These are phyloP conservation scores for Penicillium sp. DNA, from an alignment of 2,329 filamentous ascomycete species.

Conservation along the genomic window DNA sequence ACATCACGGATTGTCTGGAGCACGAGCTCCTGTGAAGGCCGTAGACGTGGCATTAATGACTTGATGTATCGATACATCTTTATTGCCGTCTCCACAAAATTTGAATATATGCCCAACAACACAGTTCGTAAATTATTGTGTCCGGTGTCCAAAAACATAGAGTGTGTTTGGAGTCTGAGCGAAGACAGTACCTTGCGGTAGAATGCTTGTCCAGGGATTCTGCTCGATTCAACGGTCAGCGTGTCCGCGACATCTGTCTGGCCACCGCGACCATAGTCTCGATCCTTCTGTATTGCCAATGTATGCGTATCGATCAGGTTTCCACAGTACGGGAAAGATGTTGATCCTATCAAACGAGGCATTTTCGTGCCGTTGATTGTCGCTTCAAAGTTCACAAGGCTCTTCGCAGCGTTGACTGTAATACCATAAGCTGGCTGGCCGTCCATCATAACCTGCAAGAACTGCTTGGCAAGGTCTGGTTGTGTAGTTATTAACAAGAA, in stretches of 20 bases:
- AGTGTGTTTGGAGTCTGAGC: slow-evolving; percentile 80
- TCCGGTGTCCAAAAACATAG: slow-evolving; percentile 49
- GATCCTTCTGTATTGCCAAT: slow-evolving; percentile 69
- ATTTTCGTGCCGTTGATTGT: slow-evolving; percentile 52
- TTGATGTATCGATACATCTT: slow-evolving; percentile 63
- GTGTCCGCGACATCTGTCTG: slow-evolving; percentile 60
- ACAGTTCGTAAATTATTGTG: slow-evolving; percentile 71
- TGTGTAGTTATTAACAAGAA: slow-evolving; percentile 83
- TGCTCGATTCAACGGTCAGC: slow-evolving; percentile 73
- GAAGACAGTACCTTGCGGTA: slow-evolving; percentile 69
- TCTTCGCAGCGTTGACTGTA: slow-evolving; percentile 71
- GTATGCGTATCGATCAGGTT: slow-evolving; percentile 69
- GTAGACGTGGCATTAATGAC: slow-evolving; percentile 52
- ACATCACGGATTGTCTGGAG: slow-evolving; percentile 63
- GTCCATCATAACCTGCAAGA: slow-evolving; percentile 74
- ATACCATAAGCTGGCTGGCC: slow-evolving; percentile 80
- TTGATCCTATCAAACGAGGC: slow-evolving; percentile 43
- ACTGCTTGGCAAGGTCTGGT: slow-evolving; percentile 61
- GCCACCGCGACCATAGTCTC: slow-evolving; percentile 52
- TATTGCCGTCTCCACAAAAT: slow-evolving; percentile 72
- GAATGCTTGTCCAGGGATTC: slow-evolving; percentile 70
- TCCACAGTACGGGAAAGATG: slow-evolving; percentile 82
- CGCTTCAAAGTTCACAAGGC: slow-evolving; percentile 76
- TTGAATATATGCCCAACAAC: slow-evolving; percentile 68
- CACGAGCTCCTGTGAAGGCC: slow-evolving; percentile 58